These are phyloP conservation scores for Capsicum chinense DNA, from an alignment of 257 asterid genomes.

Conservation along the genomic window DNA sequence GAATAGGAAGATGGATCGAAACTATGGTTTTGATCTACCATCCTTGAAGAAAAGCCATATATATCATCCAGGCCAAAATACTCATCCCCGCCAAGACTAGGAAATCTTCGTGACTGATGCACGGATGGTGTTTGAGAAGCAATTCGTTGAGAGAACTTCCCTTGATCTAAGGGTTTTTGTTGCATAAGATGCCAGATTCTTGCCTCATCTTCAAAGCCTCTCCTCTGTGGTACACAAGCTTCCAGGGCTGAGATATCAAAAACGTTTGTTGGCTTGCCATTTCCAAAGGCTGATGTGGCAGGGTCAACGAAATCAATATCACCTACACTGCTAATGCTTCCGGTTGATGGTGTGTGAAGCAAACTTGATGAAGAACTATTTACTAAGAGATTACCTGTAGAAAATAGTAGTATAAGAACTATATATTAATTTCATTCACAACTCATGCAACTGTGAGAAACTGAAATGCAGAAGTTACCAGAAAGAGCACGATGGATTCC, in stretches of 20 bases:
- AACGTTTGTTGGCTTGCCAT: constrained; percentile 50
- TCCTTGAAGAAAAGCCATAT: constrained; percentile 59
- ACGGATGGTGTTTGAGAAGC: constrained; percentile 50
- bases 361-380: constrained; percentile 28
- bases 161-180: constrained; percentile 56
- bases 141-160: constrained; percentile 46
- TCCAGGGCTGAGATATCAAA: constrained; percentile 46
- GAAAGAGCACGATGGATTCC: constrained; percentile 54
- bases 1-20: constrained; percentile 48
- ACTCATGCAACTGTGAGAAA: not conserved
- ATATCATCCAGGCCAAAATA: constrained; percentile 39
- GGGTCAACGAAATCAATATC: constrained; percentile 57
- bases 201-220: constrained; percentile 56
- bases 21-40: constrained; percentile 51
- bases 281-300: constrained; percentile 49
- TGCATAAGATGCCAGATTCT: constrained; percentile 76
- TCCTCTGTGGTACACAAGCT: constrained; percentile 36
- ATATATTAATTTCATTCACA: not conserved
- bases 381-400: constrained; percentile 23
- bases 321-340: constrained; percentile 45
- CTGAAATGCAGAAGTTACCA: constrained; percentile 46
- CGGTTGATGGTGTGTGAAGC: constrained; percentile 51
- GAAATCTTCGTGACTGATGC: constrained; percentile 51
- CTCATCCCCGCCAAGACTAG: constrained; percentile 39
- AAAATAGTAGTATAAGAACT: constrained; percentile 15